Evolutionary conservation across 2,329 filamentous ascomycete species (phyloP).

Genomic region (Fusarium nygamai): DNA sequence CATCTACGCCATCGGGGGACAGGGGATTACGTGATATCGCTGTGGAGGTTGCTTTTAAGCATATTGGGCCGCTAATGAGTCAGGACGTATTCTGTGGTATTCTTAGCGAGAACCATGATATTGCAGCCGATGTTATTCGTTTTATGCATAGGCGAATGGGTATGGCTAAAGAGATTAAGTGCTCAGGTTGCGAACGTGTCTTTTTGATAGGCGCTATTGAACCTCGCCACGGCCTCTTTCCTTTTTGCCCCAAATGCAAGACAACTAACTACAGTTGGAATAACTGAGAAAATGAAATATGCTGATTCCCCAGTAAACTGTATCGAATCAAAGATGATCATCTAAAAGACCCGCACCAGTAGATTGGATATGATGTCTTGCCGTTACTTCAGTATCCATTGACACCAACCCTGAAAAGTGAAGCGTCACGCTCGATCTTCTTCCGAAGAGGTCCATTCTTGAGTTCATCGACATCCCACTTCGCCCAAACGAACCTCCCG

Average conservation of each 20-base stretch:
- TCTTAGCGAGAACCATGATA: rapidly evolving
- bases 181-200: rapidly evolving
- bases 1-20: rapidly evolving
- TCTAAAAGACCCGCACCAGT: too few relatives aligned
- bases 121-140: rapidly evolving
- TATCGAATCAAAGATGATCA: too few relatives aligned
- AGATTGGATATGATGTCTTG: too few relatives aligned
- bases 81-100: rapidly evolving
- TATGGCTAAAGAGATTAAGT: background rate
- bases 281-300: too few relatives aligned
- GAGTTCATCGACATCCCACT: slow-evolving; percentile 13
- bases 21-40: background rate
- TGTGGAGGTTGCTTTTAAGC: rapidly evolving
- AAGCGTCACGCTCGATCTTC: background rate
- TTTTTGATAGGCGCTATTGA: too few relatives aligned
- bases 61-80: rapidly evolving
- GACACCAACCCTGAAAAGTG: background rate
- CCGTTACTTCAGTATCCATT: background rate
- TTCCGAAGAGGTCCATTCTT: background rate
- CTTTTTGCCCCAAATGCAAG: too few relatives aligned
- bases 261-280: too few relatives aligned
- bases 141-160: rapidly evolving
- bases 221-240: too few relatives aligned
- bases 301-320: too few relatives aligned
- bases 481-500: slow-evolving; percentile 7